phyloP scores from a whole-genome alignment of 2,329 filamentous ascomycete species.

The Dactylellina sp. region DNA sequence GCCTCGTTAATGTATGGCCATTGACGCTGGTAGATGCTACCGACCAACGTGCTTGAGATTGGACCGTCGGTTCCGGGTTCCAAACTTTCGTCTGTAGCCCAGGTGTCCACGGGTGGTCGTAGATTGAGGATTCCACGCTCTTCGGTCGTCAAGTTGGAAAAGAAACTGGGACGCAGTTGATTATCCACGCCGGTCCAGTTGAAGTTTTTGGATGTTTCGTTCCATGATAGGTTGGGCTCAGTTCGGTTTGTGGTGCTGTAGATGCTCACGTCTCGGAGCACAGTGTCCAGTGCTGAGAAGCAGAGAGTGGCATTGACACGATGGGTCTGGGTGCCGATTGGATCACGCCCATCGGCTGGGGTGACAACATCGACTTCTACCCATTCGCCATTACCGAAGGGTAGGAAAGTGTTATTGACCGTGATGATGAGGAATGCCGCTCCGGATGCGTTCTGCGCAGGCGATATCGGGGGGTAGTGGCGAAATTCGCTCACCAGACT shows the following conservation, averaged over 20 bases:
- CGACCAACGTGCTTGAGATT: constrained; percentile 1
- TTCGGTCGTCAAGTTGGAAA: constrained; percentile 14
- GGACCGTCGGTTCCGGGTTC: constrained; percentile 28
- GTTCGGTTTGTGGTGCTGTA: constrained; percentile 29
- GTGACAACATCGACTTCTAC: constrained; percentile 5
- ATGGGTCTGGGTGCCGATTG: not conserved
- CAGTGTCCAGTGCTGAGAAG: constrained; percentile 21
- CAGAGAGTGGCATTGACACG: constrained; percentile 28
- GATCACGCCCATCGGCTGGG: not conserved
- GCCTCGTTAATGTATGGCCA: constrained; percentile 28
- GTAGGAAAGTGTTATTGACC: constrained; percentile 12
- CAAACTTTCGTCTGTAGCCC: constrained; percentile 9
- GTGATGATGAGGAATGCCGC: constrained; percentile 21
- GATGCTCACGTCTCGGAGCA: constrained; percentile 14
- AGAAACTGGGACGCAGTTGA: constrained; percentile 15
- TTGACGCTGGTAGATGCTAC: constrained; percentile 16
- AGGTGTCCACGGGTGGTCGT: constrained; percentile 3
- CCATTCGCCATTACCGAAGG: constrained; percentile 24
- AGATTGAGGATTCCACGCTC: constrained; percentile 21
- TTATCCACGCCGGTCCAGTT: constrained; percentile 18
- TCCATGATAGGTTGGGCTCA: constrained; percentile 22
- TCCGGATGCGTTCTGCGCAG: constrained; percentile 22
- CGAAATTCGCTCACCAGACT: constrained; percentile 34
- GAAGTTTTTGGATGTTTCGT: constrained; percentile 19
- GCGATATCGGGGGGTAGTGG: constrained; percentile 8